phyloP scores from a whole-genome alignment of 805 yeast genomes.

The Suhomyces canberraensis region DNA sequence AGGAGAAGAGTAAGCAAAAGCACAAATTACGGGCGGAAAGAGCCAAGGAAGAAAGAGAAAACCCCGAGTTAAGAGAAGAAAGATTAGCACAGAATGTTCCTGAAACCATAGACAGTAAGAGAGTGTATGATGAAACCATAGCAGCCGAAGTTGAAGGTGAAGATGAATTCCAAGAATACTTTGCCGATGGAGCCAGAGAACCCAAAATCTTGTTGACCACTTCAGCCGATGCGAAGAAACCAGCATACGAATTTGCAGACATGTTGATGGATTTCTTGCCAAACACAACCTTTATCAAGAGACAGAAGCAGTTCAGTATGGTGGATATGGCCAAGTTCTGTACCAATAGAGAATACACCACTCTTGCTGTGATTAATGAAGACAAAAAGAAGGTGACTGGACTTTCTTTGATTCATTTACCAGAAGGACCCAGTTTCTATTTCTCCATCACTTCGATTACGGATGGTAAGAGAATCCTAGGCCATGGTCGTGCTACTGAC shows the following conservation, averaged over 20 bases:
- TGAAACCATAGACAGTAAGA: slow-evolving; percentile 75
- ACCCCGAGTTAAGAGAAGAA: slow-evolving; percentile 79
- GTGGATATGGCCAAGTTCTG: slow-evolving; percentile 85
- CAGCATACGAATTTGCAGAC: slow-evolving; percentile 89
- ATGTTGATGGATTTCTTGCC: slow-evolving; percentile 81
- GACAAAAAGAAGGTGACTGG: slow-evolving; percentile 93
- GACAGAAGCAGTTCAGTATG: slow-evolving; percentile 80
- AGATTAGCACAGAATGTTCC: slow-evolving; percentile 78
- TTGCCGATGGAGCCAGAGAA: slow-evolving; percentile 44
- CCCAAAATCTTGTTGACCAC: slow-evolving; percentile 93
- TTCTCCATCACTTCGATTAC: slow-evolving; percentile 77
- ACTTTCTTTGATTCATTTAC: slow-evolving; percentile 86
- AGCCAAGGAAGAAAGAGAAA: slow-evolving; percentile 80
- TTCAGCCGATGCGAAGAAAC: slow-evolving; percentile 77
- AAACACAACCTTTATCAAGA: slow-evolving; percentile 77
- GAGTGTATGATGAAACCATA: slow-evolving; percentile 86
- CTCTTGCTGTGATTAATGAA: slow-evolving; percentile 85
- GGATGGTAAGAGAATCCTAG: slow-evolving; percentile 70
- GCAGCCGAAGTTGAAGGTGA: slow-evolving; percentile 56
- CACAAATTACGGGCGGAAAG: slow-evolving; percentile 77
- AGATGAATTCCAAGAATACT: slow-evolving; percentile 62
- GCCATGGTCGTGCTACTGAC: slow-evolving; percentile 88
- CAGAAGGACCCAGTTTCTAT: slow-evolving; percentile 93
- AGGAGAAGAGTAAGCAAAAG: slow-evolving; percentile 69
- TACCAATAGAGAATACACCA: slow-evolving; percentile 80